Conservation (phyloP, 202 grass and related monocot genomes). For the Carex arenaria region DNA sequence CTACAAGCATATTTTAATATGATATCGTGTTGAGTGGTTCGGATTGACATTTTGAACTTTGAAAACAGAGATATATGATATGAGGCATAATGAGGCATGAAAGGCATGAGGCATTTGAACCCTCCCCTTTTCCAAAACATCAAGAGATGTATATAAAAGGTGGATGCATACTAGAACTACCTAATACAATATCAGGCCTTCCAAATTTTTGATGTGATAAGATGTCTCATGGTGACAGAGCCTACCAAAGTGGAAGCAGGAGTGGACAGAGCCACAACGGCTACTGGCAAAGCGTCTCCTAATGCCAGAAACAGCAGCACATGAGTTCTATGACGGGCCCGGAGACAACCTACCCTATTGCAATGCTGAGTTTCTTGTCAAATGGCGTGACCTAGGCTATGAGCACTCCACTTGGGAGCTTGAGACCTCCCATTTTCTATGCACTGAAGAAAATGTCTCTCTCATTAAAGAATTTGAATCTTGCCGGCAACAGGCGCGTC, state of each 20-base stretch:
- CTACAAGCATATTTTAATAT: too few species aligned
- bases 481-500: slow-evolving; percentile 32
- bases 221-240: neutral
- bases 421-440: slow-evolving; percentile 71
- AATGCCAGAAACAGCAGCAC: slow-evolving; percentile 47
- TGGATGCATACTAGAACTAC: too few species aligned
- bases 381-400: slow-evolving; percentile 80
- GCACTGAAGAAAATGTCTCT: slow-evolving; percentile 34
- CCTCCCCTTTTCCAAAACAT: too few species aligned
- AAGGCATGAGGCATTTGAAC: too few species aligned
- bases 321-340: slow-evolving; percentile 44
- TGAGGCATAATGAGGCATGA: too few species aligned
- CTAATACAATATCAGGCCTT: too few species aligned
- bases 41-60: too few species aligned
- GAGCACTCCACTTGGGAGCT: slow-evolving; percentile 88
- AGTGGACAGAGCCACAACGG: slow-evolving; percentile 73
- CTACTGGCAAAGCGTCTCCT: slow-evolving; percentile 64
- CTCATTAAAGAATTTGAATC: slow-evolving; percentile 57
- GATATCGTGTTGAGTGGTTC: too few species aligned
- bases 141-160: too few species aligned
- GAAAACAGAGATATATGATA: too few species aligned
- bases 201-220: too few species aligned
- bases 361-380: slow-evolving; percentile 79
- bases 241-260: slow-evolving; percentile 68
- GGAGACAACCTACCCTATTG: slow-evolving; percentile 39